Conservation (phyloP, 2,329 filamentous ascomycete genomes). For the Neopestalotiopsis rosae region DNA sequence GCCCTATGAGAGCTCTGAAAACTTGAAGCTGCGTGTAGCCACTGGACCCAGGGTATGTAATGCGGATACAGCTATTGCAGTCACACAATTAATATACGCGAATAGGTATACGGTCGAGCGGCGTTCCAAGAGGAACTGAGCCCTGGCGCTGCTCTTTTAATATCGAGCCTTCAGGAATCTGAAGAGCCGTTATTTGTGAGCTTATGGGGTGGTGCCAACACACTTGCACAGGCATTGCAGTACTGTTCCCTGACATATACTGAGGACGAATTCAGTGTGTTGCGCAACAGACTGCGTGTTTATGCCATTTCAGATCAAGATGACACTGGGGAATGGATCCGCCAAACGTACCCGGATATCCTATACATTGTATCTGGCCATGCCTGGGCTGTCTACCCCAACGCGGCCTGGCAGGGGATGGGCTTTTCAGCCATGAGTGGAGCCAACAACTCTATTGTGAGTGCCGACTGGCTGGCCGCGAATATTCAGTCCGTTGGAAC, state of each 20-base stretch:
- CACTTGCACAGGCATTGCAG: conserved; percentile 51
- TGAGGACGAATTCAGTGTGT: conserved; percentile 30
- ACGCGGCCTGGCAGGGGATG: conserved; percentile 63
- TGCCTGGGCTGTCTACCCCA: conserved; percentile 56
- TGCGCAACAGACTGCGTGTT: conserved; percentile 36
- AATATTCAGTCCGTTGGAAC: conserved; percentile 47
- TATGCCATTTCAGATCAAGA: conserved; percentile 59
- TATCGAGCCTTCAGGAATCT: conserved; percentile 37
- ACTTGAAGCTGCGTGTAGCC: neutral
- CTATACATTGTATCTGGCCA: conserved; percentile 55
- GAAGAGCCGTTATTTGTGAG: conserved; percentile 52
- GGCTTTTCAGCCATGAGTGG: conserved; percentile 29
- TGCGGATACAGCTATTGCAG: neutral
- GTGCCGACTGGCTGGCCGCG: conserved; percentile 50
- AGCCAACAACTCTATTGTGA: conserved; percentile 32
- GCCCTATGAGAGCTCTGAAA: neutral
- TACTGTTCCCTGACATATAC: conserved; percentile 39
- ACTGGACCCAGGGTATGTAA: neutral
- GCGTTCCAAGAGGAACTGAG: conserved; percentile 35
- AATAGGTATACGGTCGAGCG: conserved; percentile 34
- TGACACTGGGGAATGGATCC: conserved; percentile 54
- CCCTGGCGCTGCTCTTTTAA: conserved; percentile 36
- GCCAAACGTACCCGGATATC: conserved; percentile 49
- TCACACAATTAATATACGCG: conserved; percentile 16
- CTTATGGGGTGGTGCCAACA: conserved; percentile 55